phyloP scores from a whole-genome alignment of 441 rosid genomes.

The Rhodomyrtus psidioides region DNA sequence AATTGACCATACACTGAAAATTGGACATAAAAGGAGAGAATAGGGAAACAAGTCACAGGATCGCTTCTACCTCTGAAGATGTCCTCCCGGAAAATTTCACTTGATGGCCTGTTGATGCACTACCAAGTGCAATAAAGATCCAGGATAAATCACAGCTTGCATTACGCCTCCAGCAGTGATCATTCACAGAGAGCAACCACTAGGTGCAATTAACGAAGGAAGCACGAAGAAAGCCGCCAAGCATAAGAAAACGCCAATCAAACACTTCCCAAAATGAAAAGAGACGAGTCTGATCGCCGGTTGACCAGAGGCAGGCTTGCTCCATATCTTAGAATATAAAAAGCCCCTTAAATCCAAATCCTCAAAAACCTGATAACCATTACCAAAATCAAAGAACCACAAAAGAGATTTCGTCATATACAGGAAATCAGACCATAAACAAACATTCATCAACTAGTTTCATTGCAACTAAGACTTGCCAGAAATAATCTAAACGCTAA shows the following conservation, averaged over 20 bases:
- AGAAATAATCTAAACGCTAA: background rate
- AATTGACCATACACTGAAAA: background rate
- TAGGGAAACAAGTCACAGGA: background rate
- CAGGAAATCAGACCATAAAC: background rate
- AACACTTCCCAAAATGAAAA: constrained; percentile 83
- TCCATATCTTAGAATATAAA: constrained; percentile 59
- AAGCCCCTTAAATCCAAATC: constrained; percentile 36
- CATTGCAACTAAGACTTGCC: background rate
- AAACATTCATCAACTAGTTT: background rate
- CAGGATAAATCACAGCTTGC: constrained; percentile 57
- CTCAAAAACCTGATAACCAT: constrained; percentile 39
- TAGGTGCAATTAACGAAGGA: constrained; percentile 94
- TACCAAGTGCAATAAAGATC: constrained; percentile 35
- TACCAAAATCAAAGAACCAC: background rate
- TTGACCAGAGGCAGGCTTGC: constrained; percentile 47
- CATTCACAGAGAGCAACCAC: constrained; percentile 31
- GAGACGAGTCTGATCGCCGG: constrained; percentile 51
- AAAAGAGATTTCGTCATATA: background rate
- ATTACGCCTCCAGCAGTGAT: constrained; percentile 50
- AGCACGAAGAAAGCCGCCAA: constrained; percentile 65
- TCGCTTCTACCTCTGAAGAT: constrained; percentile 34
- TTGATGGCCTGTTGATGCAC: constrained; percentile 37
- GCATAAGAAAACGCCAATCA: constrained; percentile 74
- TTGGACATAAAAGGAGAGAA: background rate
- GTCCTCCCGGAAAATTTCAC: constrained; percentile 17